These are phyloP conservation scores for Artemisia annua DNA, from an alignment of 129 eudicot species.

Conservation along the genomic window DNA sequence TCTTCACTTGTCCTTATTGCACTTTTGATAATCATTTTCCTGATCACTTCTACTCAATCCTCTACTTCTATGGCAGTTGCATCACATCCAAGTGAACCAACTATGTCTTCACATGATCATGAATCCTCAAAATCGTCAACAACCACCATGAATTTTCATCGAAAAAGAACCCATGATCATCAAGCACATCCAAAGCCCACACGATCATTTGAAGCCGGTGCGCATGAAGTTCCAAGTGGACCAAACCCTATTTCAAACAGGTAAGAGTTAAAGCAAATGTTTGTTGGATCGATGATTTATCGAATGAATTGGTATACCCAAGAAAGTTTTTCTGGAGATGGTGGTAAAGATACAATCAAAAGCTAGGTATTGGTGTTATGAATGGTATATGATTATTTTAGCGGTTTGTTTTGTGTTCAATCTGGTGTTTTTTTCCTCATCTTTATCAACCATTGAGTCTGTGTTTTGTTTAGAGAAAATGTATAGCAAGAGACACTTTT, in stretches of 20 bases:
- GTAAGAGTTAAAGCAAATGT: slow-evolving; percentile 35
- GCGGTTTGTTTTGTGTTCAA: slow-evolving; percentile 26
- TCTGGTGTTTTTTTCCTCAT: slow-evolving; percentile 25
- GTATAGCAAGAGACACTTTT: slow-evolving; percentile 43
- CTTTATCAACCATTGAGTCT: slow-evolving; percentile 25
- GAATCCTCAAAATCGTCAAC: slow-evolving; percentile 30
- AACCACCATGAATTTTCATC: slow-evolving; percentile 26
- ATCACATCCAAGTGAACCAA: slow-evolving; percentile 26
- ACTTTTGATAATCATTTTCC: slow-evolving; percentile 40
- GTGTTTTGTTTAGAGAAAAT: slow-evolving; percentile 35
- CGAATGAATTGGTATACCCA: slow-evolving; percentile 31
- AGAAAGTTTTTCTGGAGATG: slow-evolving; percentile 21
- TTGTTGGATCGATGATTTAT: slow-evolving; percentile 14
- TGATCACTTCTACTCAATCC: slow-evolving; percentile 37
- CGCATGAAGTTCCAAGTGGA: slow-evolving; percentile 85
- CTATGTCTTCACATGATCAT: slow-evolving; percentile 17
- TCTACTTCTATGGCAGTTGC: slow-evolving; percentile 33
- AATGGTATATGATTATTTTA: slow-evolving; percentile 38
- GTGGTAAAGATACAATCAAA: slow-evolving; percentile 36
- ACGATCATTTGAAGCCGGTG: slow-evolving; percentile 53
- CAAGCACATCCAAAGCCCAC: slow-evolving; percentile 34
- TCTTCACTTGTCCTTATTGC: slow-evolving; percentile 35
- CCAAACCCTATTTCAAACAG: slow-evolving; percentile 85
- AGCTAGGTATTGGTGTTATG: slow-evolving; percentile 40
- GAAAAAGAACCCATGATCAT: slow-evolving; percentile 23